Conservation (phyloP, 352 stramenopile species). For the Globisporangium cylindrosporum region DNA sequence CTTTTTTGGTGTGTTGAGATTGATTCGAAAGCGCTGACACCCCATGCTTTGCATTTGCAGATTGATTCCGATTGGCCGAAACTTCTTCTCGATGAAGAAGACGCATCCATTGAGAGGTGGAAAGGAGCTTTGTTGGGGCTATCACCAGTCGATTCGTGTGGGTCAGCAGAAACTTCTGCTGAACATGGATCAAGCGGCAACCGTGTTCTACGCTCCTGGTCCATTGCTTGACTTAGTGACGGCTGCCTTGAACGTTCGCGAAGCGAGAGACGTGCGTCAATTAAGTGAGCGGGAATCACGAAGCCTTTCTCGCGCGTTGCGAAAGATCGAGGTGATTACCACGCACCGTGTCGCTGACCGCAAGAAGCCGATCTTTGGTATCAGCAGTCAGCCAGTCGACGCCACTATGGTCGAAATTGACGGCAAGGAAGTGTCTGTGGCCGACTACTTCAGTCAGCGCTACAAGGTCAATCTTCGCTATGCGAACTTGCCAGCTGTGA, state of each 20-base stretch:
- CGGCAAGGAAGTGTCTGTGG: not conserved
- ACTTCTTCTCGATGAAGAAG: conserved; percentile 1
- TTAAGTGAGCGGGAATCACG: not conserved
- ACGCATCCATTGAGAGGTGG: not conserved
- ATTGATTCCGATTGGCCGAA: not conserved
- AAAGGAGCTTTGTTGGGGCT: not conserved
- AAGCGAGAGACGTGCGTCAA: not conserved
- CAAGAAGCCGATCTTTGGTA: not conserved
- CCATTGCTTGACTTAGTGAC: not conserved
- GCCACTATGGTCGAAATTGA: not conserved
- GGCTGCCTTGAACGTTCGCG: not conserved
- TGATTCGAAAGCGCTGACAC: not conserved
- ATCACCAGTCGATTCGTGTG: not conserved
- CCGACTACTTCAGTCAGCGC: not conserved
- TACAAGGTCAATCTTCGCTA: not conserved
- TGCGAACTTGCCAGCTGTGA: not conserved
- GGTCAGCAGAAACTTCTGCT: not conserved
- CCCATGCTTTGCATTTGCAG: not conserved
- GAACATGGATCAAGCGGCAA: not conserved
- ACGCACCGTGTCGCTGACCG: not conserved
- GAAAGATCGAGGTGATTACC: not conserved
- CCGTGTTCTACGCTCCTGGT: not conserved
- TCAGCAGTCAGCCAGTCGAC: not conserved
- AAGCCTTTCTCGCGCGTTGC: not conserved
- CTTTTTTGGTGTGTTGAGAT: not conserved